phyloP scores from a whole-genome alignment of 129 eudicot genomes.

The Sambucus nigra region DNA sequence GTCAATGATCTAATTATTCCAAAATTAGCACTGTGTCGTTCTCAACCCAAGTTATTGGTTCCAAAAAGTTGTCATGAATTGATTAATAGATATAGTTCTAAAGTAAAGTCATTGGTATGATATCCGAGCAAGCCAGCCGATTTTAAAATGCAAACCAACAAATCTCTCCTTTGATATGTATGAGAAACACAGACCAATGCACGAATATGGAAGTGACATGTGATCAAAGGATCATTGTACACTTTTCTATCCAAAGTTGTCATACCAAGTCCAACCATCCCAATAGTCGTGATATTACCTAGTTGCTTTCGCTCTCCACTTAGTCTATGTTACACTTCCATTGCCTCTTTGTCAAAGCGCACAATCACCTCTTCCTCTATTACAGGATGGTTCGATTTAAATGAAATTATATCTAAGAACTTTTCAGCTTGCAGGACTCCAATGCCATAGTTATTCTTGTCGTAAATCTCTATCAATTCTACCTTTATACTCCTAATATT shows the following conservation, averaged over 20 bases:
- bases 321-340: conserved; percentile 15
- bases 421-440: background rate
- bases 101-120: background rate
- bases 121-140: background rate
- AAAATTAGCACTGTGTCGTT: too few relatives aligned
- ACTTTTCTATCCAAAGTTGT: too few relatives aligned
- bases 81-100: too few relatives aligned
- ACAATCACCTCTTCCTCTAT: too few relatives aligned
- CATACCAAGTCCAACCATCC: conserved; percentile 37
- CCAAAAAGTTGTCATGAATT: too few relatives aligned
- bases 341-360: too few relatives aligned
- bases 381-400: conserved; percentile 6
- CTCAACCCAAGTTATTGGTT: too few relatives aligned
- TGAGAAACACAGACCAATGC: conserved; percentile 25
- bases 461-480: background rate
- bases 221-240: too few relatives aligned
- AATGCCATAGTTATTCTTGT: too few relatives aligned
- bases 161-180: too few relatives aligned
- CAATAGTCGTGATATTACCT: conserved; percentile 25
- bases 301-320: conserved; percentile 8
- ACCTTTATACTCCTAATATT: background rate
- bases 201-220: conserved; percentile 14
- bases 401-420: background rate
- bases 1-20: too few relatives aligned
- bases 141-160: conserved; percentile 13